Evolutionary conservation across 345 rosid genomes (phyloP).

Genomic region (Arabis hirsuta): DNA sequence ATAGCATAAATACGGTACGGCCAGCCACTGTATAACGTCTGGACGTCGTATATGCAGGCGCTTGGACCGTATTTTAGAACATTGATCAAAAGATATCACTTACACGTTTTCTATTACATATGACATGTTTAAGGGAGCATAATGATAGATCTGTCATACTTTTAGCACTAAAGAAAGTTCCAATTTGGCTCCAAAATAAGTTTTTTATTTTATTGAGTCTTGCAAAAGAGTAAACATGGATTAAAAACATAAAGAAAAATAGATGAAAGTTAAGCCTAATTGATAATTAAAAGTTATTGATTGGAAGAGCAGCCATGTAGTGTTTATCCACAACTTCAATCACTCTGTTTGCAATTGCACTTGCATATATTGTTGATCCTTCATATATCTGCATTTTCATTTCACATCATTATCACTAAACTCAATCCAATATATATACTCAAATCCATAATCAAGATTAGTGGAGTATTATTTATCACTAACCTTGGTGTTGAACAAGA

Average conservation of each 20-base stretch:
- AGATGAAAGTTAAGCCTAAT: conserved; percentile 22
- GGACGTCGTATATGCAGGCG: too few relatives aligned
- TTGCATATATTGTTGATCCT: conserved; percentile 52
- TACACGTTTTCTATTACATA: background rate
- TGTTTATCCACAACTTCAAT: conserved; percentile 51
- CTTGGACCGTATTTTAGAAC: too few relatives aligned
- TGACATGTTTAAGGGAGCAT: background rate
- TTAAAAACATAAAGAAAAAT: background rate
- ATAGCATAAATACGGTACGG: too few relatives aligned
- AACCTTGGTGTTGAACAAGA: conserved; percentile 86
- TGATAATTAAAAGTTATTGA: conserved; percentile 25
- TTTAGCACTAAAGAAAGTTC: background rate
- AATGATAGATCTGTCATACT: background rate
- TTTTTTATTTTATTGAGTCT: background rate
- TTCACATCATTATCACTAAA: conserved; percentile 11
- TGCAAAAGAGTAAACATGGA: conserved; percentile 27
- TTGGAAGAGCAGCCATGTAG: conserved; percentile 37
- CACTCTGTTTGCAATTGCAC: conserved; percentile 52
- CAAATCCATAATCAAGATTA: background rate
- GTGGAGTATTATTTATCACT: background rate
- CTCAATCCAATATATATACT: background rate
- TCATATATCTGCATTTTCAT: conserved; percentile 46
- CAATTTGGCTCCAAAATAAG: background rate
- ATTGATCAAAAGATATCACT: background rate
- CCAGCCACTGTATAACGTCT: too few relatives aligned